Conservation (phyloP, 2,329 filamentous ascomycete genomes). For the Gyromitra esculenta region DNA sequence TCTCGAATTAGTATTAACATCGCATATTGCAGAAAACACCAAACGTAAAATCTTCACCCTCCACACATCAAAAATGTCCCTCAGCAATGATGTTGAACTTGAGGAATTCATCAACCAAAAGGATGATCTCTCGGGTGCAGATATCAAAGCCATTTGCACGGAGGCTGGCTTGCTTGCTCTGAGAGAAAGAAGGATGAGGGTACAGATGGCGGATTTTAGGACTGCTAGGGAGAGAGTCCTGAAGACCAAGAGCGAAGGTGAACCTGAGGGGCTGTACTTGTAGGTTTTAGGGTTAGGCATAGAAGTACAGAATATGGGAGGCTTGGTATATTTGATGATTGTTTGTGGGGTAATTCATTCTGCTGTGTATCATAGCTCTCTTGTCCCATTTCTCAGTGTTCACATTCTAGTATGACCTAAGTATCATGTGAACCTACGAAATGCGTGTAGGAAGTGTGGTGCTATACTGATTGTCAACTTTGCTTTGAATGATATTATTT, state of each 20-base stretch:
- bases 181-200: slow-evolving; percentile 92
- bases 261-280: slow-evolving; percentile 98
- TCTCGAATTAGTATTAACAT: neutral
- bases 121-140: slow-evolving; percentile 94
- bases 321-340: slow-evolving; percentile 8
- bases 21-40: slow-evolving; percentile 73
- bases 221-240: slow-evolving; percentile 91
- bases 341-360: slow-evolving; percentile 44
- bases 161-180: slow-evolving; percentile 95
- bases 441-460: neutral
- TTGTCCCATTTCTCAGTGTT: slow-evolving; percentile 8
- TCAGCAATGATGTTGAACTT: slow-evolving; percentile 95
- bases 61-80: slow-evolving; percentile 98
- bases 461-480: neutral
- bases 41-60: slow-evolving; percentile 98
- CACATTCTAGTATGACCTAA: neutral
- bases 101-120: slow-evolving; percentile 99
- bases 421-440: slow-evolving; percentile 8
- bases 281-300: slow-evolving; percentile 64
- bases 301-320: slow-evolving; percentile 21
- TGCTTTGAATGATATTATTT: slow-evolving; percentile 39
- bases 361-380: slow-evolving; percentile 45
- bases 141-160: slow-evolving; percentile 99
- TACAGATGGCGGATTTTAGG: slow-evolving; percentile 98
- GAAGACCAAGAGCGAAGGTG: slow-evolving; percentile 98